Evolutionary conservation across 306 rosid species (phyloP).

Genomic region (Dalbergia cultrata): DNA sequence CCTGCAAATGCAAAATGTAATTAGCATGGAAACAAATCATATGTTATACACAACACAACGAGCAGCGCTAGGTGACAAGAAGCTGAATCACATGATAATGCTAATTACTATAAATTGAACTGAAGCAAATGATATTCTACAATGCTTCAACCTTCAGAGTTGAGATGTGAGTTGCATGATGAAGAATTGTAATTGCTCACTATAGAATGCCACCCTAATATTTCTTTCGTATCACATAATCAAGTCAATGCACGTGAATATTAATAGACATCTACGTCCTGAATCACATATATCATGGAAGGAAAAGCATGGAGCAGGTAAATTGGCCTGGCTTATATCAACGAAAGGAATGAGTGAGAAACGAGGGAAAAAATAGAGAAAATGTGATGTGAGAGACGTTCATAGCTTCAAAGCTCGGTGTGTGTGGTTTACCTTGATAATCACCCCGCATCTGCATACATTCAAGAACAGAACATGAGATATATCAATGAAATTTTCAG

Average conservation of each 20-base stretch:
- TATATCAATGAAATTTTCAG: slow-evolving; percentile 20
- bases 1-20: slow-evolving; percentile 64
- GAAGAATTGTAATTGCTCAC: background rate
- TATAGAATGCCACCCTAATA: slow-evolving; percentile 6
- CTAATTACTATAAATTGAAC: slow-evolving; percentile 6
- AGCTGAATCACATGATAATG: slow-evolving; percentile 3
- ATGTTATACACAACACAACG: background rate
- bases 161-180: background rate
- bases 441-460: slow-evolving; percentile 87
- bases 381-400: background rate
- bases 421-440: slow-evolving; percentile 72
- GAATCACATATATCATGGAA: background rate
- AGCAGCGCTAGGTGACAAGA: background rate
- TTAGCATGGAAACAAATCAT: slow-evolving; percentile 18
- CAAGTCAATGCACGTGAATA: slow-evolving; percentile 33
- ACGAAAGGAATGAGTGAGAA: slow-evolving; percentile 11
- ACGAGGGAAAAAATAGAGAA: slow-evolving; percentile 36
- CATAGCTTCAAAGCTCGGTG: slow-evolving; percentile 16
- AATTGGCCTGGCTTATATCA: slow-evolving; percentile 11
- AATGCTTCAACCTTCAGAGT: slow-evolving; percentile 6
- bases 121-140: slow-evolving; percentile 10
- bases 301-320: slow-evolving; percentile 14
- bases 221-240: slow-evolving; percentile 7
- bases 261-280: background rate
- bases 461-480: slow-evolving; percentile 55